Percentiles rank a stretch among this genome's conserved stretches.
These are phyloP conservation scores for Heterobasidion occidentale DNA, from an alignment of 1,284 basidiomycete genomes.

Conservation along the genomic window DNA sequence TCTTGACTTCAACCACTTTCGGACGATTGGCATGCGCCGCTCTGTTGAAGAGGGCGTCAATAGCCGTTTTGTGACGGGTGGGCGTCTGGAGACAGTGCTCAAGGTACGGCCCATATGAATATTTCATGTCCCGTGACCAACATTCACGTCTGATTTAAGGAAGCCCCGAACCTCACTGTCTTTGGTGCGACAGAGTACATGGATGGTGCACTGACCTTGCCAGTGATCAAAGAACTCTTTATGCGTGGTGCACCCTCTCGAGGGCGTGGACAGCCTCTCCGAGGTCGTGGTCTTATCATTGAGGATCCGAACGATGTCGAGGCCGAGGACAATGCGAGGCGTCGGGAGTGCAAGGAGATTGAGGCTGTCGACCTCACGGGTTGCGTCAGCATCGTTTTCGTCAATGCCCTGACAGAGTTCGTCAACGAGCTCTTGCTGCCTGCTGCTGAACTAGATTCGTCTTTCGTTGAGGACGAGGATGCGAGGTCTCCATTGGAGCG, in stretches of 20 bases:
- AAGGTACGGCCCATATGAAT: constrained; percentile 45
- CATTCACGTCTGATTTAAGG: constrained; percentile 33
- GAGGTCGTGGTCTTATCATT: constrained; percentile 46
- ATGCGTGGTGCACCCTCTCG: constrained; percentile 70
- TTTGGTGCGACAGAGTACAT: constrained; percentile 96
- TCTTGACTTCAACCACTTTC: constrained; percentile 89
- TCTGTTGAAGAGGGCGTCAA: constrained; percentile 86
- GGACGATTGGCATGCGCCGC: constrained; percentile 90
- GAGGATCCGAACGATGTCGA: constrained; percentile 45
- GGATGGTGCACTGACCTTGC: constrained; percentile 80
- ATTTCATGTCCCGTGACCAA: constrained; percentile 11
- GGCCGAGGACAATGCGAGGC: constrained; percentile 66
- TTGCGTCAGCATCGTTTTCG: constrained; percentile 87
- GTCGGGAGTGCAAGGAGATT: constrained; percentile 72
- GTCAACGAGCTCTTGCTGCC: constrained; percentile 60
- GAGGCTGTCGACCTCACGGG: constrained; percentile 92
- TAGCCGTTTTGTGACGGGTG: constrained; percentile 88
- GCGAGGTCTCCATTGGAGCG: constrained; percentile 20
- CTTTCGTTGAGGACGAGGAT: constrained; percentile 36
- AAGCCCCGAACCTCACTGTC: constrained; percentile 74
- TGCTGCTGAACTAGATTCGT: constrained; percentile 33
- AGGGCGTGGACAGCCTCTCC: constrained; percentile 61
- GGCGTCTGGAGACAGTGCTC: constrained; percentile 74
- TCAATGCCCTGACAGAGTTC: constrained; percentile 78
- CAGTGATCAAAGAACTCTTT: constrained; percentile 81